Conservation (phyloP, 208 protist species). For the Vickermania ingenoplastis region DNA sequence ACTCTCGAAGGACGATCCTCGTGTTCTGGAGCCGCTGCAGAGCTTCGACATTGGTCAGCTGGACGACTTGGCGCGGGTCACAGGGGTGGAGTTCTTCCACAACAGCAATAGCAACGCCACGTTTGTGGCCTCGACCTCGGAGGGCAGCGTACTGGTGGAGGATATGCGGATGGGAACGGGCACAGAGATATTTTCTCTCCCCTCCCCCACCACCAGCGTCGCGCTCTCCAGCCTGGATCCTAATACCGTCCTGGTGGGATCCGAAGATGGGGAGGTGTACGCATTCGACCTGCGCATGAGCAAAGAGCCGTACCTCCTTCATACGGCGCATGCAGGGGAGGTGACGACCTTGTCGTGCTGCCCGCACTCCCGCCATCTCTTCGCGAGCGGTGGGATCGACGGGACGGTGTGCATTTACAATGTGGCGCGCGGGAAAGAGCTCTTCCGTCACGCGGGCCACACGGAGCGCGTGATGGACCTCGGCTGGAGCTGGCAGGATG, state of each 20-base stretch:
- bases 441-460: constrained; percentile 84
- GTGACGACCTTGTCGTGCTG: constrained; percentile 76
- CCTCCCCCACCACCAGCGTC: constrained; percentile 21
- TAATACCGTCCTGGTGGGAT: constrained; percentile 45
- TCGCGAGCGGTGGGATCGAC: constrained; percentile 67
- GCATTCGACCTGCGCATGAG: constrained; percentile 66
- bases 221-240: constrained; percentile 50
- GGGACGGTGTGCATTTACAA: constrained; percentile 68
- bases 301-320: constrained; percentile 25
- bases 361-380: constrained; percentile 72
- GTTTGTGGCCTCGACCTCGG: constrained; percentile 33
- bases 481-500: constrained; percentile 84
- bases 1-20: constrained; percentile 53
- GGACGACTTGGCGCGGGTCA: constrained; percentile 41
- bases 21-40: constrained; percentile 31
- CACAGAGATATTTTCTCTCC: constrained; percentile 43
- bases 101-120: background rate
- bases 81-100: constrained; percentile 45
- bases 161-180: constrained; percentile 31
- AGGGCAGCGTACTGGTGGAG: constrained; percentile 34
- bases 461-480: constrained; percentile 75
- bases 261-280: constrained; percentile 37
- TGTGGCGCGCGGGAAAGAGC: constrained; percentile 24
- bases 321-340: constrained; percentile 42
- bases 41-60: constrained; percentile 30